These are phyloP conservation scores for Aphanocladium album DNA, from an alignment of 2,329 filamentous ascomycete genomes.

Conservation along the genomic window DNA sequence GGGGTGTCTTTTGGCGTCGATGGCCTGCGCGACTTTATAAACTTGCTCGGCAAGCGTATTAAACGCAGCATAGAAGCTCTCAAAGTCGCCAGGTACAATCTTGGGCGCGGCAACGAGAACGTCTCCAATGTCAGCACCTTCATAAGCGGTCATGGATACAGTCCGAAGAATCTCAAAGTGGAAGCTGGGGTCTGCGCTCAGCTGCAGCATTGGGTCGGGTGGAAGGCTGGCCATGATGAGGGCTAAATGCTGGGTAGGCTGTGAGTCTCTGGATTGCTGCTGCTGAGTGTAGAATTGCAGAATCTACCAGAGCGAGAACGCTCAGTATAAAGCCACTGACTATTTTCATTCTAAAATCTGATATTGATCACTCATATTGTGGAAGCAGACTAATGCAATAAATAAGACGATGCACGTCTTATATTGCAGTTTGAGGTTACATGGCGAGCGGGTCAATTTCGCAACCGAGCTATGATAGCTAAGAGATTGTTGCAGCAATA, in stretches of 20 bases:
- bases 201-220: conserved; percentile 15
- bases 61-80: conserved; percentile 21
- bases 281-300: background rate
- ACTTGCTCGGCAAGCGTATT: conserved; percentile 18
- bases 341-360: background rate
- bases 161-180: conserved; percentile 22
- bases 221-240: background rate
- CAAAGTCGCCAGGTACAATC: conserved; percentile 20
- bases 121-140: conserved; percentile 27
- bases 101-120: conserved; percentile 25
- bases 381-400: background rate
- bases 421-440: background rate
- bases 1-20: conserved; percentile 17
- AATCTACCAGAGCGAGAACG: background rate
- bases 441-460: background rate
- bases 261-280: background rate
- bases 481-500: too few species aligned
- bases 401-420: background rate
- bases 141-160: conserved; percentile 16
- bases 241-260: background rate
- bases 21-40: conserved; percentile 17
- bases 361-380: background rate
- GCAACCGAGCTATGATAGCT: background rate
- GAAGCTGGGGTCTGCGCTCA: conserved; percentile 19
- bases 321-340: background rate